These are phyloP conservation scores for Anacardium occidentale DNA, from an alignment of 345 rosid species.

Conservation along the genomic window DNA sequence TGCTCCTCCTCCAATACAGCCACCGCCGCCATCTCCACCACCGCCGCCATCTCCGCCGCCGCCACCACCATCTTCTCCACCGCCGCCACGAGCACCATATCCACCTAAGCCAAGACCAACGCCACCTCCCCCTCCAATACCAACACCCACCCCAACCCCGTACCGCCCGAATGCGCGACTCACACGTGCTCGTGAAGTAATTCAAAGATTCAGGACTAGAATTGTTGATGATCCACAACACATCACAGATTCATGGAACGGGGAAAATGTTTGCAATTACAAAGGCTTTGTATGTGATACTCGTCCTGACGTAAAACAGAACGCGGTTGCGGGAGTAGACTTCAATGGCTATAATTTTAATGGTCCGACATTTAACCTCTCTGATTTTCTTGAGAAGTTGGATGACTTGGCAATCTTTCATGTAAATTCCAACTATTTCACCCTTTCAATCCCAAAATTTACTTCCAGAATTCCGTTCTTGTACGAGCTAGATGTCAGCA, in stretches of 20 bases:
- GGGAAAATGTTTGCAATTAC: conserved; percentile 29
- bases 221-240: neutral
- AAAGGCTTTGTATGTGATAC: conserved; percentile 37
- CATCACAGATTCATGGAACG: conserved; percentile 26
- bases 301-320: conserved; percentile 21
- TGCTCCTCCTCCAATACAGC: too few species aligned
- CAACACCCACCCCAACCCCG: rapidly evolving
- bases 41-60: too few species aligned
- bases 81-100: neutral
- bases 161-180: neutral
- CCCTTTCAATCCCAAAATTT: conserved; percentile 15
- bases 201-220: conserved; percentile 23
- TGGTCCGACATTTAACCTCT: conserved; percentile 23
- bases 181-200: conserved; percentile 13
- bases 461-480: conserved; percentile 21
- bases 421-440: conserved; percentile 47
- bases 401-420: conserved; percentile 51
- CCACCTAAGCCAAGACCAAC: neutral
- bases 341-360: conserved; percentile 36
- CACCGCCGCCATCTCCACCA: too few species aligned
- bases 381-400: conserved; percentile 29
- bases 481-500: conserved; percentile 60
- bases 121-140: rapidly evolving
- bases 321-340: conserved; percentile 38
- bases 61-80: too few species aligned